Base-by-base conservation (phyloP, 2,329 filamentous ascomycete species). In the Pseudocercospora musae region DNA sequence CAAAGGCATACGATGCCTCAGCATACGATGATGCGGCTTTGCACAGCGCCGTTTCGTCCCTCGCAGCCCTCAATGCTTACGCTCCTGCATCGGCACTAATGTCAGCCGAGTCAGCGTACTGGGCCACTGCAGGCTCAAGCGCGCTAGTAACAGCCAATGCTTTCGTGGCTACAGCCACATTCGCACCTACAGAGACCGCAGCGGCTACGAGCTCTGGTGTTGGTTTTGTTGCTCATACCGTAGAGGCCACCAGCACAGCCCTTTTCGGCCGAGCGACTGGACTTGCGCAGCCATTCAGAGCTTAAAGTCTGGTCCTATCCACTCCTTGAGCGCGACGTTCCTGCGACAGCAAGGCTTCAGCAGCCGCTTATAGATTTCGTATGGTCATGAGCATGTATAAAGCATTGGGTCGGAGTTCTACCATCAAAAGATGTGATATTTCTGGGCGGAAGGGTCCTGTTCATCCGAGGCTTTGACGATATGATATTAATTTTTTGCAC, bases 1-100 rank as follows among this genome's bases (percentile, higher is more conserved):
- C 66, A 6, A 61, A 60, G 56, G 33, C 33, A 13, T 67, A 65
- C 59, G 40, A 62, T 15, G 59, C 59, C n/a, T 33, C 54, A 18
- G 64, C 60, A 25, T 70, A 63, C 58, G 40, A 57, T 15, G 58
- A 62, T 49, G 40, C 61, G 5, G 66, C 70, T 11, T 57, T 58
- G 20, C 66, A 60, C 54, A 63, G 59, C n/a, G 69, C 65, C 6
- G 70, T 71, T 11, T 60, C 58, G 9, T 67, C 66, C 7, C 65
- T 73, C 10, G 70, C 66, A 6, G 67, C 59, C 23, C 58, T 73
- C 60, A 68, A 68, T 58, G 68, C 71, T 11, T 73, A 73, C 55
- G 61, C 63, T 8, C 60, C 69, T 9, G 68, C 62, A 33, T 55
- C 58, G 8, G 57, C 64, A 4, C 60, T 73, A 25, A 59, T 63